phyloP scores from a whole-genome alignment of 2,329 filamentous ascomycete species.

The Fusarium sp. region DNA sequence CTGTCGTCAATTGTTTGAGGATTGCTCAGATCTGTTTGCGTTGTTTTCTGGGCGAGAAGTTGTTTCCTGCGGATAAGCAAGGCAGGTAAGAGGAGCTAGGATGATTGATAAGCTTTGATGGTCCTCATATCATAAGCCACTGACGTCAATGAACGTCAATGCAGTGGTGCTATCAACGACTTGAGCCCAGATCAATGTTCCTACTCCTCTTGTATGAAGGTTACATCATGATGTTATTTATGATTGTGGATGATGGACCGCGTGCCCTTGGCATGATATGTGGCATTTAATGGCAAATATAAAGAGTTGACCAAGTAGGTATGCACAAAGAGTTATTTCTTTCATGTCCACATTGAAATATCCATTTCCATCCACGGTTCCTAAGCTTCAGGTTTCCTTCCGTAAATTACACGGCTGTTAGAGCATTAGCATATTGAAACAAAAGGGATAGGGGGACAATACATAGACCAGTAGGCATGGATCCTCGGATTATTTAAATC shows the following conservation, averaged over 20 bases:
- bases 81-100: not conserved
- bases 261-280: not conserved
- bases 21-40: not conserved
- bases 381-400: not conserved
- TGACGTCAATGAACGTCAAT: not conserved
- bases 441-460: not conserved
- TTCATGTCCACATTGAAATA: too few relatives aligned
- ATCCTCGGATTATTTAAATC: not conserved
- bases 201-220: not conserved
- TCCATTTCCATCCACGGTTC: not conserved
- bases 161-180: not conserved
- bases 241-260: not conserved
- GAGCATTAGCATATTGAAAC: not conserved
- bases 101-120: not conserved
- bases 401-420: not conserved
- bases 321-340: not conserved
- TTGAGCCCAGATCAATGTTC: not conserved
- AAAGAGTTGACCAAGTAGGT: not conserved
- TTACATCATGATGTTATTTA: not conserved
- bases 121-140: not conserved
- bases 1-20: not conserved
- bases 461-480: not conserved
- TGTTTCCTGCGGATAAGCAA: not conserved
- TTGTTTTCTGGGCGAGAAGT: not conserved
- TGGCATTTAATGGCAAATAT: not conserved